Percentiles rank a stretch among this genome's conserved stretches.
Conservation (phyloP, 306 rosid species). For the Canavalia gladiata region DNA sequence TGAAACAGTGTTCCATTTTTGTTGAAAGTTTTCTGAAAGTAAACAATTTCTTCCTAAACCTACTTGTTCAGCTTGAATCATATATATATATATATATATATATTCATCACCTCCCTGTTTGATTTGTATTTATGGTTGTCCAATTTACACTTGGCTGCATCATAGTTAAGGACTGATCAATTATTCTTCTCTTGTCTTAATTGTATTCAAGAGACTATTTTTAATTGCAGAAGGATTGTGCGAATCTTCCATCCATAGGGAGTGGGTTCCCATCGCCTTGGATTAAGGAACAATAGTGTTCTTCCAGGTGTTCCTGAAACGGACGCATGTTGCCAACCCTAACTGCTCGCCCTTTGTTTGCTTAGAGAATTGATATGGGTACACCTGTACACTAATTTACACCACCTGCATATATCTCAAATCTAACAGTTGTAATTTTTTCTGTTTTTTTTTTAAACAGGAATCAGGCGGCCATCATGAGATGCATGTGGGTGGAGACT, state of each 20-base stretch:
- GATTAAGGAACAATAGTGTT: neutral
- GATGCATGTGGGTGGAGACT: too few species aligned
- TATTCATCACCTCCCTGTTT: constrained; percentile 38
- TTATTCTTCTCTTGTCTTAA: neutral
- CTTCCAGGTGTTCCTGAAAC: constrained; percentile 51
- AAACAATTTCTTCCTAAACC: constrained; percentile 28
- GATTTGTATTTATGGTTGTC: constrained; percentile 27
- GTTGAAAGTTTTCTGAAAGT: constrained; percentile 44
- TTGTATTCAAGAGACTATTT: neutral
- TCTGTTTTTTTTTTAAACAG: too few species aligned
- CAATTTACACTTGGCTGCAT: constrained; percentile 23
- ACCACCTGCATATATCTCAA: too few species aligned
- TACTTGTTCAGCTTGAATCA: constrained; percentile 44
- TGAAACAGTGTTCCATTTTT: constrained; percentile 45
- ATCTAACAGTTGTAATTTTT: too few species aligned
- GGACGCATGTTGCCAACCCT: constrained; percentile 71
- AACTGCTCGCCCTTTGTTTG: constrained; percentile 87
- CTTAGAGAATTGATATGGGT: constrained; percentile 28
- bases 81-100: neutral
- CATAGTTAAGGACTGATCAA: neutral
- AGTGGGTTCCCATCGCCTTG: neutral
- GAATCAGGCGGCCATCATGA: too few species aligned
- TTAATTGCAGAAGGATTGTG: neutral
- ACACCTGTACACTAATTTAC: too few species aligned
- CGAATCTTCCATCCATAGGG: neutral